A percentile compares a stretch with the other conserved stretches of the same genome.
These are phyloP conservation scores for Zea mays DNA, from an alignment of 176 grass and related monocot species.

Conservation along the genomic window Zm-B73-REFERENCE-NAM-5.0 NC_050096.1:21543501-21544000, in stretches of 20 bases:
- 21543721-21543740: conserved; percentile 8
- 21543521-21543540: conserved; percentile 14
- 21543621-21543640: conserved; percentile 28
- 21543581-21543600: conserved; percentile 50
- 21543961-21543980: conserved; percentile 32
- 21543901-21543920: conserved; percentile 2
- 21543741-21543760: background rate
- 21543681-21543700: background rate
- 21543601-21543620: conserved; percentile 40
- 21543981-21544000: background rate
- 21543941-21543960: background rate
- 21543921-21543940: conserved; percentile 7
- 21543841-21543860: background rate
- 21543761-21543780: conserved; percentile 21
- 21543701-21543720: background rate
- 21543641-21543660: background rate
- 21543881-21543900: conserved; percentile 4
- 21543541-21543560: conserved; percentile 30
- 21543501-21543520: conserved; percentile 51
- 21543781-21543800: conserved; percentile 6
- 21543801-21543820: conserved; percentile 11
- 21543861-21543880: background rate
- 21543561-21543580: conserved; percentile 35
- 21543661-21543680: conserved; percentile 20
- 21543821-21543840: background rate